Base-by-base conservation (phyloP, 192 early-diverging fungal genomes). In the Dissophora globulifera region DNA sequence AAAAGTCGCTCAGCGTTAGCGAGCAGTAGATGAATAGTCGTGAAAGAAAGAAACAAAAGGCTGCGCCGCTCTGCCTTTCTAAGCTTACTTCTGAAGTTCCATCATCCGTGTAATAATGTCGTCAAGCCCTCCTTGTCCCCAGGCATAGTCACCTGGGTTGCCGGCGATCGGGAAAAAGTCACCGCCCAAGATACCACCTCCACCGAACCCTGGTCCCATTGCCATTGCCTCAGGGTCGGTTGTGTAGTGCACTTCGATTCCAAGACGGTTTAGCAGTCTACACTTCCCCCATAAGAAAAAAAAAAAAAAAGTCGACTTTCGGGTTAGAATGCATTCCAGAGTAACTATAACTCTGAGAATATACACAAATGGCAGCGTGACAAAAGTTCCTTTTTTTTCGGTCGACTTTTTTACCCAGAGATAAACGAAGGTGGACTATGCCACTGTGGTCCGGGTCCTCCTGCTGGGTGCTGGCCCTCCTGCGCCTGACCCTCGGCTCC, bases 61-160 rank as follows among this genome's bases (percentile, higher is more conserved):
- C 38, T 13, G 8, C 38, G 13, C 38, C 38, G n/a, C 33, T 6
- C 54, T 4, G 25, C 46, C 15, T 48, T 7, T n/a, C n/a, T n/a
- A n/a, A n/a, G n/a, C 58, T 68, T 82, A 87, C 86, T 81, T 83
- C 59, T 83, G 82, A 55, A 91, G 87, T 49, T 93, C 91, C 92
- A 93, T 92, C 70, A 92, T 76, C 58, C 91, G 93, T 9, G 93
- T 87, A 45, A 98, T 92, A 54, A 98, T 93, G 68, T 93, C 90
- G 78, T 98, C 96, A 19, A 95, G 83, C 19, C 89, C 93, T 58
- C 81, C 70, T 42, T 92, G 89, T 30, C 92, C 92, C 81, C 93
- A 92, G 8, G 85, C 96, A 79, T 98, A 98, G 81, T 98, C 96
- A 45, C 87, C 85, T 27, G 89, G 83, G 48, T 91, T 64, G 16